Evolutionary conservation across 2,329 filamentous ascomycete genomes (phyloP).

Genomic region (Fusarium floridanum): DNA sequence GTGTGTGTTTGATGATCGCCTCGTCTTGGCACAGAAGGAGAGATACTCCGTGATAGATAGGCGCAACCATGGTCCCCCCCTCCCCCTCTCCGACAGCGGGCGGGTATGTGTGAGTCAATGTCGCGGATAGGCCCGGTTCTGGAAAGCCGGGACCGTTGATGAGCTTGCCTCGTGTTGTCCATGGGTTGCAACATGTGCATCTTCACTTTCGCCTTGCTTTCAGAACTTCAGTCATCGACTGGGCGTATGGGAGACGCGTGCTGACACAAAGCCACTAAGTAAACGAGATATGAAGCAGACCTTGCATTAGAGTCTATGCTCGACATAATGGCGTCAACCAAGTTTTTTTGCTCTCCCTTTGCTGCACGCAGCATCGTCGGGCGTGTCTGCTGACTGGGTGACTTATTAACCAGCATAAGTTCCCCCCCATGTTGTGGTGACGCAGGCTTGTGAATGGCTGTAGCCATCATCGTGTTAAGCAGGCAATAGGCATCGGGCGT

Average conservation of each 20-base stretch:
- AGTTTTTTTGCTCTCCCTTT: background rate
- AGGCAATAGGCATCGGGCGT: conserved; percentile 1
- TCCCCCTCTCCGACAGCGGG: background rate
- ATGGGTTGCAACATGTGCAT: conserved; percentile 3
- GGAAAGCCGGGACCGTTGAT: background rate
- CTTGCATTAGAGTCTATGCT: background rate
- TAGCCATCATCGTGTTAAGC: background rate
- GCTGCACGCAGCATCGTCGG: background rate
- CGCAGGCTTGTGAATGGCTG: conserved; percentile 5
- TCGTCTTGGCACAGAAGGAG: background rate
- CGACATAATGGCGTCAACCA: background rate
- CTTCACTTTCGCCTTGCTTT: conserved; percentile 33
- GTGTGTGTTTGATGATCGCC: background rate
- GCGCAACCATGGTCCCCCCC: background rate
- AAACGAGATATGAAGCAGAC: conserved; percentile 16
- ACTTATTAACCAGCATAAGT: conserved; percentile 17
- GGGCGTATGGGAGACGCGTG: conserved; percentile 19
- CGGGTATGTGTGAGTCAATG: background rate
- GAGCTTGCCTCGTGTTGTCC: background rate
- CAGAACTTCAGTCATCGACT: background rate
- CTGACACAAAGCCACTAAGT: conserved; percentile 23
- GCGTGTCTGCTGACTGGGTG: conserved; percentile 23
- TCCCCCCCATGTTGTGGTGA: background rate
- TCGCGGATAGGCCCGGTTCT: background rate
- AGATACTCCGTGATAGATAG: background rate